Conservation (phyloP, 192 early-diverging fungal species). For the Coemansia interrupta region DNA sequence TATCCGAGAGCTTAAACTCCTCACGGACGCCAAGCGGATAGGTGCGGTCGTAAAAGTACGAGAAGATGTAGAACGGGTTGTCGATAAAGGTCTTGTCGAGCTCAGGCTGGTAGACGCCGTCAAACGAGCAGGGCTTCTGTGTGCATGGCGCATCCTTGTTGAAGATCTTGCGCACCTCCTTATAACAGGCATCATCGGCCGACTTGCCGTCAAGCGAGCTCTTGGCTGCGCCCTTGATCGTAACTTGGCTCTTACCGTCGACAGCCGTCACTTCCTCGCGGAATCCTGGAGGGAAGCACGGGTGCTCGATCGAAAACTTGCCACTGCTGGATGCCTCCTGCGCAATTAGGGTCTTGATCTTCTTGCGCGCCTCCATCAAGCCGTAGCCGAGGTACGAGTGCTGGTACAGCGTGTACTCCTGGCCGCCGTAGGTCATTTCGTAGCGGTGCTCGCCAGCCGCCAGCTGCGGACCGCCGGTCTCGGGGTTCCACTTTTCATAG, state of each 20-base stretch:
- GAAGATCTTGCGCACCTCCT: constrained; percentile 64
- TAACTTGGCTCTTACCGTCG: constrained; percentile 26
- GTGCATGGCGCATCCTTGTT: constrained; percentile 66
- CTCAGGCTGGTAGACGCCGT: constrained; percentile 88
- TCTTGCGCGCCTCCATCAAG: constrained; percentile 77
- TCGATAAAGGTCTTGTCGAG: constrained; percentile 63
- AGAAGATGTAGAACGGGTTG: constrained; percentile 89
- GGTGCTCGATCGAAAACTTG: constrained; percentile 53
- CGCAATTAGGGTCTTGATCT: constrained; percentile 58
- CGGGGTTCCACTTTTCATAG: constrained; percentile 37
- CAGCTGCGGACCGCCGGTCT: constrained; percentile 33
- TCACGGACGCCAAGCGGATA: constrained; percentile 66
- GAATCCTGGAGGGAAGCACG: constrained; percentile 68
- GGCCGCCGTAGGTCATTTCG: constrained; percentile 65
- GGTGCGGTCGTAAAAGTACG: constrained; percentile 91
- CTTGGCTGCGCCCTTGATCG: constrained; percentile 59
- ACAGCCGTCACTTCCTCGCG: constrained; percentile 48
- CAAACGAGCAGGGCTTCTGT: constrained; percentile 76
- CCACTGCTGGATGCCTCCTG: constrained; percentile 30
- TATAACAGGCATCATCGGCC: constrained; percentile 27
- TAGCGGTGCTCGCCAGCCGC: constrained; percentile 70
- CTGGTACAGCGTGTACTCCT: constrained; percentile 83
- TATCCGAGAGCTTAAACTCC: constrained; percentile 68
- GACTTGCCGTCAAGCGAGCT: constrained; percentile 50
- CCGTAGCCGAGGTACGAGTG: constrained; percentile 95